Conservation (phyloP, 23 red algal species). For the Gracilariopsis chorda region DNA sequence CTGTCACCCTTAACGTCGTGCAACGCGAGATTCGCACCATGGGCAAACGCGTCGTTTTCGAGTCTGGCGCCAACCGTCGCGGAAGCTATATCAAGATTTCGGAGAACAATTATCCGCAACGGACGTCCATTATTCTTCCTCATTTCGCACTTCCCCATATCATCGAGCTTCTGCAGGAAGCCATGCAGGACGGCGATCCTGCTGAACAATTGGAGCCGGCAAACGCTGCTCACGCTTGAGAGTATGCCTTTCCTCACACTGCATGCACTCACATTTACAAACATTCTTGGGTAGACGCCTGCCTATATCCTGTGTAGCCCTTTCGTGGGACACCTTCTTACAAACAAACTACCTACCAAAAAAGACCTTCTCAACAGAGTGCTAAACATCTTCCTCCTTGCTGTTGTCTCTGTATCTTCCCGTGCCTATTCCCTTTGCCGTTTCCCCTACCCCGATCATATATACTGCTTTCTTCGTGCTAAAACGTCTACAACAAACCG, state of each 20-base stretch:
- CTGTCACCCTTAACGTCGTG: constrained; percentile 52
- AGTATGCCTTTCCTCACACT: not conserved
- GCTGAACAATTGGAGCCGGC: constrained; percentile 28
- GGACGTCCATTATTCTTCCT: constrained; percentile 44
- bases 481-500: constrained; percentile 15
- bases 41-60: constrained; percentile 63
- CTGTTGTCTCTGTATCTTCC: not conserved
- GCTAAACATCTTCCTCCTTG: constrained; percentile 16
- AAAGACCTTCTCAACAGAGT: not conserved
- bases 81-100: constrained; percentile 69
- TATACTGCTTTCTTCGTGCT: too few species aligned
- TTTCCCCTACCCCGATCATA: not conserved
- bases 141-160: constrained; percentile 42
- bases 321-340: not conserved
- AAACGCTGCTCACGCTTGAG: not conserved
- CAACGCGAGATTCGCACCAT: constrained; percentile 56
- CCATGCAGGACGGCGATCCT: constrained; percentile 29
- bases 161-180: constrained; percentile 47
- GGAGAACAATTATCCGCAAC: constrained; percentile 37
- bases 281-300: constrained; percentile 15
- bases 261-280: not conserved
- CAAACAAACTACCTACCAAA: constrained; percentile 2
- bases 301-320: not conserved
- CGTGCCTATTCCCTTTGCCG: not conserved
- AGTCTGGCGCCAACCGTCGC: constrained; percentile 53